phyloP scores from a whole-genome alignment of 805 yeast species.

The Komagataella pseudopastoris region DNA sequence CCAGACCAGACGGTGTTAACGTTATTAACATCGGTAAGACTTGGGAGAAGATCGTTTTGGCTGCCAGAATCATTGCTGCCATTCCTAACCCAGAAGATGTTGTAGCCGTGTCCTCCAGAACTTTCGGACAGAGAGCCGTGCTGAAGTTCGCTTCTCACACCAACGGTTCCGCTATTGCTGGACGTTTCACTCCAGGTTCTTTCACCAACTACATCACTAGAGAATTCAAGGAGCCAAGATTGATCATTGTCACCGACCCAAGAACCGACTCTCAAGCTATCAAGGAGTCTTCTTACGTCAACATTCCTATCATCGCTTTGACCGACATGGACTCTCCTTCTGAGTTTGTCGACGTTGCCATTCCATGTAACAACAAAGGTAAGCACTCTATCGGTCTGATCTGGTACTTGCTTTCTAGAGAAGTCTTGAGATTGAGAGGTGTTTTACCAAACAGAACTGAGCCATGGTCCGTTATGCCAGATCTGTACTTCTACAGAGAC shows the following conservation, averaged over 20 bases:
- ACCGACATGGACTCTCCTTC: constrained; percentile 98
- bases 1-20: constrained; percentile 99
- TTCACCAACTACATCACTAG: constrained; percentile 99
- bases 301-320: constrained; percentile 99
- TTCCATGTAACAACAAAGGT: constrained; percentile 99
- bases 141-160: constrained; percentile 99
- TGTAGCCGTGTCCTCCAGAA: constrained; percentile 97
- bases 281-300: constrained; percentile 99
- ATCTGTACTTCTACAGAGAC: constrained; percentile 99
- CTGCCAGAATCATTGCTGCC: constrained; percentile 99
- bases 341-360: constrained; percentile 98
- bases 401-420: constrained; percentile 99
- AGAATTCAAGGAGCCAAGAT: constrained; percentile 99
- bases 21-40: constrained; percentile 97
- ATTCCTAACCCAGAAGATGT: constrained; percentile 97
- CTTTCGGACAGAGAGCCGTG: constrained; percentile 99
- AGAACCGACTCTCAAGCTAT: constrained; percentile 99
- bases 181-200: constrained; percentile 99
- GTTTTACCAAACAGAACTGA: constrained; percentile 90
- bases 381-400: constrained; percentile 98
- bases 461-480: constrained; percentile 99
- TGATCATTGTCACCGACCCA: constrained; percentile 98
- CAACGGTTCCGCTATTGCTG: constrained; percentile 99
- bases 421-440: constrained; percentile 98
- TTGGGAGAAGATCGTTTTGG: constrained; percentile 99